Evolutionary conservation across 2,329 filamentous ascomycete genomes (phyloP).

Genomic region (Penicillium sclerotigenum): DNA sequence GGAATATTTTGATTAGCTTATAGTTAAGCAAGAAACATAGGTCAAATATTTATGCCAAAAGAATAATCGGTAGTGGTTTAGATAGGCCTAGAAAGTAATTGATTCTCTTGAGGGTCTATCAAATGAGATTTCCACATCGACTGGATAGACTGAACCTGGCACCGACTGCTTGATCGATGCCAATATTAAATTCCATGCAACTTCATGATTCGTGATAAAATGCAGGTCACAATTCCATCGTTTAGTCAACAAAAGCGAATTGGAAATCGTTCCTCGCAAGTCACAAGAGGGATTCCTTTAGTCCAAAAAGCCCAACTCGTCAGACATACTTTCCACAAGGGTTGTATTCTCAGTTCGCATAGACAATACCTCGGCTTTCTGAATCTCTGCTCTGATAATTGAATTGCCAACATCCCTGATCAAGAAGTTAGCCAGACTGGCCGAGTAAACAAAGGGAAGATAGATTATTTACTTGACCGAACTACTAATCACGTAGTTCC

Average conservation of each 20-base stretch:
- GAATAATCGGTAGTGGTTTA: background rate
- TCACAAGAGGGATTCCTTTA: conserved; percentile 25
- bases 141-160: background rate
- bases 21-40: background rate
- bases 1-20: background rate
- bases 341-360: background rate
- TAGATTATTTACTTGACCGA: conserved; percentile 56
- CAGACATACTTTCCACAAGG: conserved; percentile 1
- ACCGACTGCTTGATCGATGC: background rate
- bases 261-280: background rate
- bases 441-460: background rate
- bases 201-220: background rate
- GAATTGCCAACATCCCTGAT: conserved; percentile 48
- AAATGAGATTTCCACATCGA: background rate
- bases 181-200: background rate
- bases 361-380: conserved; percentile 33
- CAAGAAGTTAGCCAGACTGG: conserved; percentile 9
- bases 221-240: background rate
- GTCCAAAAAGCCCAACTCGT: conserved; percentile 57
- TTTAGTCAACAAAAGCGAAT: background rate
- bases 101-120: background rate
- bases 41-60: background rate
- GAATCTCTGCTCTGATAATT: conserved; percentile 41
- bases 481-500: conserved; percentile 75
- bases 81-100: background rate